Percentiles rank a stretch among this genome's conserved stretches.
Conservation (phyloP, 2,329 filamentous ascomycete species). For the Aspergillus tamarii region DNA sequence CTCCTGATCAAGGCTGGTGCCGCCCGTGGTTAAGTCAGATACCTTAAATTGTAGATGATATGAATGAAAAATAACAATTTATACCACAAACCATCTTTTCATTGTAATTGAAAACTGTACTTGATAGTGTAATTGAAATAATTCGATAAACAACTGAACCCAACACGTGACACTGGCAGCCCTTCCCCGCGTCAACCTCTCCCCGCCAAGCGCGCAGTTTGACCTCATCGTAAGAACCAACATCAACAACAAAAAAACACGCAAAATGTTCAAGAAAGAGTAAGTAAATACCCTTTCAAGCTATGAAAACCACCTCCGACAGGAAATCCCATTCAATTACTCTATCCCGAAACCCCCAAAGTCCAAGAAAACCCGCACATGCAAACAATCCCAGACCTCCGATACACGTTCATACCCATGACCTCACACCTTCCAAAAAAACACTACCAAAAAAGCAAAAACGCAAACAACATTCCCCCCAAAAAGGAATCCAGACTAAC, state of each 20-base stretch:
- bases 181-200: slow-evolving; percentile 19
- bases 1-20: slow-evolving; percentile 77
- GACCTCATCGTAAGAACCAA: background rate
- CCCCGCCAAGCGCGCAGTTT: background rate
- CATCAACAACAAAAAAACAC: slow-evolving; percentile 7
- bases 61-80: slow-evolving; percentile 8
- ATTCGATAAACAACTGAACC: background rate
- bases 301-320: background rate
- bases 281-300: slow-evolving; percentile 46
- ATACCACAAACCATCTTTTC: background rate
- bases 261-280: slow-evolving; percentile 90
- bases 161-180: background rate
- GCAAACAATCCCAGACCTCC: background rate
- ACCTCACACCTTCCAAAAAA: background rate
- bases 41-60: slow-evolving; percentile 3
- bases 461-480: no score
- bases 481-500: slow-evolving; percentile 14
- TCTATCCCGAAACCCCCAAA: background rate
- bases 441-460: background rate
- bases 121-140: background rate
- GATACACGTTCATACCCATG: background rate
- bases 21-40: slow-evolving; percentile 46
- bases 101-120: background rate
- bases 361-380: background rate
- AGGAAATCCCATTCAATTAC: background rate